Conservation (phyloP, 2,329 filamentous ascomycete species). For the Amesomyces nigricolor region DNA sequence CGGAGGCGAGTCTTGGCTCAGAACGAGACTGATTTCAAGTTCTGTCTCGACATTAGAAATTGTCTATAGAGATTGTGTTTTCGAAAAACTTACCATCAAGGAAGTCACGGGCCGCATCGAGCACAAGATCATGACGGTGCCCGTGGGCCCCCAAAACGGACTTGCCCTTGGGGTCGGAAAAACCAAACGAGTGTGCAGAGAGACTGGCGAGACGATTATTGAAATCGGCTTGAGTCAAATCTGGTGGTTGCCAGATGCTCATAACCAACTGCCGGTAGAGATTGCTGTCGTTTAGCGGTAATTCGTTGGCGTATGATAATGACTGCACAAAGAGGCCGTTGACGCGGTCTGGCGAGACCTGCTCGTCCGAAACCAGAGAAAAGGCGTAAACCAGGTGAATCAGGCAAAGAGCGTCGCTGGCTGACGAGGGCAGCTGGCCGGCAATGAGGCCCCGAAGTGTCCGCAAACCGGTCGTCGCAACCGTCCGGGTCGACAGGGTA, state of each 20-base stretch:
- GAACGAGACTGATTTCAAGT: slow-evolving; percentile 41
- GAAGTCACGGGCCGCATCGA: slow-evolving; percentile 41
- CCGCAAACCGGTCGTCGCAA: slow-evolving; percentile 40
- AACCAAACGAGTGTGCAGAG: slow-evolving; percentile 18
- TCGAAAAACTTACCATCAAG: slow-evolving; percentile 42
- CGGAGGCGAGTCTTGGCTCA: slow-evolving; percentile 27
- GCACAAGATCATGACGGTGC: slow-evolving; percentile 34
- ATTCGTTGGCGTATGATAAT: slow-evolving; percentile 38
- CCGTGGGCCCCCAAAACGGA: slow-evolving; percentile 21
- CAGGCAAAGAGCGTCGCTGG: slow-evolving; percentile 45
- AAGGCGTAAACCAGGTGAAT: slow-evolving; percentile 48
- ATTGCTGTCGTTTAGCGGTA: slow-evolving; percentile 35
- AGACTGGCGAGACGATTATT: slow-evolving; percentile 26
- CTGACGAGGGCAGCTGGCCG: slow-evolving; percentile 34
- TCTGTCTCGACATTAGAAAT: slow-evolving; percentile 32
- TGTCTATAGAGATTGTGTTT: neutral
- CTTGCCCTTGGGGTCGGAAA: slow-evolving; percentile 39
- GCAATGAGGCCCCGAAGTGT: slow-evolving; percentile 38
- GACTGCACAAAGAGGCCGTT: slow-evolving; percentile 43
- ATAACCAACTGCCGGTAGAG: slow-evolving; percentile 41
- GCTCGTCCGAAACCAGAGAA: slow-evolving; percentile 42
- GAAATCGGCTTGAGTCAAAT: slow-evolving; percentile 30
- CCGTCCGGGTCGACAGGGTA: slow-evolving; percentile 34
- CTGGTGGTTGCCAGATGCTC: slow-evolving; percentile 45
- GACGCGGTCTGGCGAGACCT: slow-evolving; percentile 34